Conservation (phyloP, 140 eudicot species). For the Oenanthe javanica region DNA sequence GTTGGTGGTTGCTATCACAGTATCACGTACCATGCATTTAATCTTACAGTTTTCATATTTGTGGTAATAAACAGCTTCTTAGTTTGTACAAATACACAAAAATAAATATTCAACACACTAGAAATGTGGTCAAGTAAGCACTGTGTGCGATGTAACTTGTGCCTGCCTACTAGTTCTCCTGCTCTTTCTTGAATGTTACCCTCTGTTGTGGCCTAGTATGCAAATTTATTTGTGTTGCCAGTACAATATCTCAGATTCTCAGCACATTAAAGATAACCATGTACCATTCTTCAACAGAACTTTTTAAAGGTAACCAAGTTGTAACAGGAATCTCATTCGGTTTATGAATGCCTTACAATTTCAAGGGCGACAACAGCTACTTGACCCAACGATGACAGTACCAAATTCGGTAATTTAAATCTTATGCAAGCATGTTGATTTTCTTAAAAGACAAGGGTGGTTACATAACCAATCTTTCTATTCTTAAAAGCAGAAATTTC, state of each 20-base stretch:
- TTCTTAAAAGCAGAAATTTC: too few species aligned
- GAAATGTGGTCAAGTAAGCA: neutral
- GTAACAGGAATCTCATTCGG: too few species aligned
- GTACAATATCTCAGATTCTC: neutral
- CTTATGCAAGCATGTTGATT: too few species aligned
- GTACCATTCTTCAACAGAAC: neutral
- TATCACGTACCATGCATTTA: neutral
- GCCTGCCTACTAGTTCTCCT: neutral
- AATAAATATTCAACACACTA: neutral
- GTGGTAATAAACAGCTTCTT: neutral
- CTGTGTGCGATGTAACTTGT: constrained; percentile 9
- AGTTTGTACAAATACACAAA: neutral
- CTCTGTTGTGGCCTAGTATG: neutral
- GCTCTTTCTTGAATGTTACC: neutral
- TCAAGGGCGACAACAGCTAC: too few species aligned
- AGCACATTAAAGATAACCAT: neutral
- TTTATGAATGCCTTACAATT: too few species aligned
- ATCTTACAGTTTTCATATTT: neutral
- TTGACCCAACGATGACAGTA: too few species aligned
- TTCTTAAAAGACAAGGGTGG: too few species aligned
- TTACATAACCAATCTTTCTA: too few species aligned
- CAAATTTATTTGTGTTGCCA: neutral
- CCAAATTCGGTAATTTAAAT: too few species aligned
- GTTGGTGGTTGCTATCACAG: neutral
- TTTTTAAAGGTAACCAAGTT: too few species aligned